Evolutionary conservation across 306 rosid species (phyloP), one percentile per base, ranked within the genome.

Genomic region (Rosa chinensis): DNA sequence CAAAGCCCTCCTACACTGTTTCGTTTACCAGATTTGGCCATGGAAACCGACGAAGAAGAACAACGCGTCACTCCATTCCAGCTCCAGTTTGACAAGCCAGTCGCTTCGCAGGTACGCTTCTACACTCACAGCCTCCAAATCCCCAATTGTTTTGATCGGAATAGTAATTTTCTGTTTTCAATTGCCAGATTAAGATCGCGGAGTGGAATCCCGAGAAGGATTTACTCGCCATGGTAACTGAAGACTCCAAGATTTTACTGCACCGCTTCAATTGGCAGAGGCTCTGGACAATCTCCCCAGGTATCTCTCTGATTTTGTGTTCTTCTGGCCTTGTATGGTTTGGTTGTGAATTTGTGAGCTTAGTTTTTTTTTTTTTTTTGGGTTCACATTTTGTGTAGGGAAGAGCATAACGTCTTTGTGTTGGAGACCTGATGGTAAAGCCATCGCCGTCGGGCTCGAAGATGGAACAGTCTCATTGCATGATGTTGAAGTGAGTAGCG

Each of bases 261-360:
- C 99, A 94, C 85, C 99, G 99, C 63, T 94, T 94, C 85, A 94
- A 94, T 76, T 92, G 99, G 99, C 99, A 92, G 88, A 91, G 97
- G 45, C 78, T 94, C 78, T 92, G 99, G 99, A 94, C 97, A 39
- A 82, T 94, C 79, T 79, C 94, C 2, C 97, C 95, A n/a, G 97
- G 97, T 92, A 72, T 50, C 23, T 70, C 53, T 39, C 50, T 68
- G 78, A 66, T 45, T 83, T 70, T 66, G 47, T 45, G 72, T 53
- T 69, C 42, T 48, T 18, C 42, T 62, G 25, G 68, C 61, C 23
- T 32, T 8, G 13, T 62, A 71, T 79, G 67, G 35, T 72, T 45
- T 77, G 75, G 14, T 28, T 63, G 2, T 66, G 45, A 37, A 35
- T 20, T 56, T 55, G 4, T 52, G 8, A 14, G 55, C 0, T 66